Evolutionary conservation across 352 stramenopile genomes (phyloP).

Genomic region (Phytopythium kandeliae): DNA sequence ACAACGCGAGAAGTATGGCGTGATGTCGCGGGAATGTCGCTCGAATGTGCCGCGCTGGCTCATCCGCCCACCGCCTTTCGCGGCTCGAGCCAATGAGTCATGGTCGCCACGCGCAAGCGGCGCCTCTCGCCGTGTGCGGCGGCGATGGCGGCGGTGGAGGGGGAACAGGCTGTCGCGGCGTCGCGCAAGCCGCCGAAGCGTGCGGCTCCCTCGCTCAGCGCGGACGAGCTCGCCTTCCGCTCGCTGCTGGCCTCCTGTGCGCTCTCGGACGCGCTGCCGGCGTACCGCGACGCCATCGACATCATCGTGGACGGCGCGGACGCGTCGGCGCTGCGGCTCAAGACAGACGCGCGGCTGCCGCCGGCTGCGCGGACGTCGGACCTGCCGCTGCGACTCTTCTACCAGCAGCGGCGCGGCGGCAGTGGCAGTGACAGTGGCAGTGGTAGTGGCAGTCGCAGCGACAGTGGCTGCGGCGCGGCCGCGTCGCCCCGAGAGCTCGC

Average conservation of each 20-base stretch:
- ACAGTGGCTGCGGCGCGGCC: no score
- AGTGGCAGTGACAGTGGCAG: neutral
- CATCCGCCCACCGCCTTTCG: no score
- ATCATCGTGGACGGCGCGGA: neutral
- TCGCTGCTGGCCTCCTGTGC: neutral
- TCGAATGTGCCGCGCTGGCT: no score
- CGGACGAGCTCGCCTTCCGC: neutral
- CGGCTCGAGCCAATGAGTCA: no score
- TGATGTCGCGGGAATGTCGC: no score
- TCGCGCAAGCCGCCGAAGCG: neutral
- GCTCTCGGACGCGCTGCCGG: neutral
- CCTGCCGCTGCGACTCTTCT: conserved; percentile 13
- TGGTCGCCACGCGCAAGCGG: no score
- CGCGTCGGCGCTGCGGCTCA: conserved; percentile 7
- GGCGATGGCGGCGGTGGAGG: no score
- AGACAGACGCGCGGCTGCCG: conserved; percentile 4
- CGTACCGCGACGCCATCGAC: neutral
- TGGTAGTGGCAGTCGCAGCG: no score
- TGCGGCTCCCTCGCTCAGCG: neutral
- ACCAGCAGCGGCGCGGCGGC: conserved; percentile 1
- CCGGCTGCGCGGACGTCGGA: conserved; percentile 8
- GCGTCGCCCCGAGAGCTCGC: neutral
- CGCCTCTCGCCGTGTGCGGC: no score
- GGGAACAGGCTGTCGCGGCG: no score
- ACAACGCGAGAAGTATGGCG: no score